Evolutionary conservation across 768 basidiomycete species (phyloP).

Genomic region (Pulveroboletus sp.): DNA sequence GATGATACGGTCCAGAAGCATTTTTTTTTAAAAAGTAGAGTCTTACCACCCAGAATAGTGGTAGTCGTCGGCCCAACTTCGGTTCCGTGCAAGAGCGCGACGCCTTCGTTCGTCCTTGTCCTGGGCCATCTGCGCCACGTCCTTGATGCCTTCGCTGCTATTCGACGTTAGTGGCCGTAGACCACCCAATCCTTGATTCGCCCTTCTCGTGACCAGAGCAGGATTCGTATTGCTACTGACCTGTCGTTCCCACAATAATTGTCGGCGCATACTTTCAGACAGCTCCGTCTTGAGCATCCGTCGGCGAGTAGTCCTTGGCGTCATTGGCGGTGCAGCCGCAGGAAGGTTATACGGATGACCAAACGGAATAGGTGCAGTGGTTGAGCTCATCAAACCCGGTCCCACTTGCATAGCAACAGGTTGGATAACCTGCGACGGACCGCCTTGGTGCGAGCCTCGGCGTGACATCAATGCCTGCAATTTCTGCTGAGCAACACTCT

Average conservation of each 20-base stretch:
- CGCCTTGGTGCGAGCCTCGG: conserved; percentile 33
- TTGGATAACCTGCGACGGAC: conserved; percentile 21
- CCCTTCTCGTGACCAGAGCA: conserved; percentile 33
- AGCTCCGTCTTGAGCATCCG: conserved; percentile 84
- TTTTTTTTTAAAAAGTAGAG: background rate
- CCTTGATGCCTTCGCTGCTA: conserved; percentile 18
- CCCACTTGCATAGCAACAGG: conserved; percentile 11
- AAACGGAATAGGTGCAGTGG: conserved; percentile 55
- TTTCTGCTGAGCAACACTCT: conserved; percentile 68
- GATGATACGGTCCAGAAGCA: conserved; percentile 9
- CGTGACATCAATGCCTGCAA: conserved; percentile 55
- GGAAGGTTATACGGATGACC: conserved; percentile 75
- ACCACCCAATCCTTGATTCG: conserved; percentile 27
- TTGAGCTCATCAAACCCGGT: conserved; percentile 25
- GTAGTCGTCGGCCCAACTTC: conserved; percentile 69
- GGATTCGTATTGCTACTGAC: conserved; percentile 52
- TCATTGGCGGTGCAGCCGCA: conserved; percentile 60
- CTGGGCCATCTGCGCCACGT: conserved; percentile 20
- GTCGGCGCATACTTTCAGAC: conserved; percentile 77
- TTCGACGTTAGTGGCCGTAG: conserved; percentile 35
- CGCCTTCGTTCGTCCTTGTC: conserved; percentile 41
- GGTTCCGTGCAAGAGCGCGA: conserved; percentile 54
- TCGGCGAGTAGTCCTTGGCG: conserved; percentile 81
- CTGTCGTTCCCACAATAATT: conserved; percentile 79
- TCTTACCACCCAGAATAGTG: conserved; percentile 64